phyloP scores from a whole-genome alignment of 495 filamentous ascomycete species.

The Penicillium flavigenum region DNA sequence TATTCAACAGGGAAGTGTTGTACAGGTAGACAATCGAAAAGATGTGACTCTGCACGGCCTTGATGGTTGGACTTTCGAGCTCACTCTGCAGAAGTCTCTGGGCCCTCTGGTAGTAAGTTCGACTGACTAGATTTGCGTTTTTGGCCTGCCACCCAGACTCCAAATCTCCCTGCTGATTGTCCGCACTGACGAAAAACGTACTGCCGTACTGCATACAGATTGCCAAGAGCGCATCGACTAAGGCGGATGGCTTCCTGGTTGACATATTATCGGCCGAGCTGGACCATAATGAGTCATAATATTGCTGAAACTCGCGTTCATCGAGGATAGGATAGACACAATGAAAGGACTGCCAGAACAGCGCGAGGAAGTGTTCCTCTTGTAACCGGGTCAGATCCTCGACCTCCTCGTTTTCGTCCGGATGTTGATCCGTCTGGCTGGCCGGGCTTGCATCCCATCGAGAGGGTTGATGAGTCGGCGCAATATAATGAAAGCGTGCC shows the following conservation, averaged over 20 bases:
- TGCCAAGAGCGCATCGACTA: conserved; percentile 56
- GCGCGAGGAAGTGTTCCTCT: conserved; percentile 49
- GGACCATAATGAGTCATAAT: conserved; percentile 50
- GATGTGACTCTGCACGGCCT: background rate
- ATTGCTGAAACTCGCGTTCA: conserved; percentile 46
- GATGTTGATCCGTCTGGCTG: background rate
- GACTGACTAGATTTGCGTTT: conserved; percentile 47
- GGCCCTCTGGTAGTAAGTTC: conserved; percentile 46
- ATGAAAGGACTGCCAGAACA: conserved; percentile 52
- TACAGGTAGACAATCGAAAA: background rate
- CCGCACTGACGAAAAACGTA: conserved; percentile 19
- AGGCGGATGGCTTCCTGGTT: conserved; percentile 46
- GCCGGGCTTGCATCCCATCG: background rate
- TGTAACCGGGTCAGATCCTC: conserved; percentile 30
- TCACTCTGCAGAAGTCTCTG: conserved; percentile 47
- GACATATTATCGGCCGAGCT: conserved; percentile 17
- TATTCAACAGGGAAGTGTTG: conserved; percentile 47
- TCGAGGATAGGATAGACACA: conserved; percentile 39
- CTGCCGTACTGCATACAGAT: conserved; percentile 54
- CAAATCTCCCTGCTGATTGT: conserved; percentile 11
- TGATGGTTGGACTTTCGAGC: conserved; percentile 45
- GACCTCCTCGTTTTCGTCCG: background rate
- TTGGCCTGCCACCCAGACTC: conserved; percentile 17
- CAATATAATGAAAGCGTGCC: background rate
- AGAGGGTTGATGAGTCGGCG: background rate